A percentile compares a stretch with the other conserved stretches of the same genome.
Conservation (phyloP, 2,329 filamentous ascomycete species). For the Sporothrix sp. region DNA sequence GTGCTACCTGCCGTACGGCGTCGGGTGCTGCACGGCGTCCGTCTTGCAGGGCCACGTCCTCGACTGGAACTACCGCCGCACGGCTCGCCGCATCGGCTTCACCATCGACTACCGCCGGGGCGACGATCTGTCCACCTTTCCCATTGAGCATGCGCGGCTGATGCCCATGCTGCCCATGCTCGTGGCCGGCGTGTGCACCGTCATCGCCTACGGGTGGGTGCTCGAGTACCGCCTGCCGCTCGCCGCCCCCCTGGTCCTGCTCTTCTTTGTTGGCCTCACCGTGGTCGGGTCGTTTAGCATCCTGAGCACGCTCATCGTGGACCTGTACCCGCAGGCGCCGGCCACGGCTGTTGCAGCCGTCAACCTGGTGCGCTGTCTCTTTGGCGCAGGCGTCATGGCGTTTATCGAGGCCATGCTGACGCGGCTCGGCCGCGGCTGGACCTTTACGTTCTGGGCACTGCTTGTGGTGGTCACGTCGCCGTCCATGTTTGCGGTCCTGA, state of each 20-base stretch:
- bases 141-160: slow-evolving; percentile 46
- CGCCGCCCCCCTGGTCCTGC: slow-evolving; percentile 44
- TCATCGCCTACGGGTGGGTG: slow-evolving; percentile 48
- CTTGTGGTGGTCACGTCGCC: slow-evolving; percentile 41
- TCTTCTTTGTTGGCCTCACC: slow-evolving; percentile 47
- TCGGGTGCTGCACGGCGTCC: slow-evolving; percentile 39
- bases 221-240: slow-evolving; percentile 34
- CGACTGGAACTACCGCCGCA: slow-evolving; percentile 61
- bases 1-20: slow-evolving; percentile 45
- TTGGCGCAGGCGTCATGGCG: slow-evolving; percentile 50
- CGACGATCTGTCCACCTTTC: slow-evolving; percentile 41
- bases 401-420: slow-evolving; percentile 50
- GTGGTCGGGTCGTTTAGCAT: slow-evolving; percentile 54
- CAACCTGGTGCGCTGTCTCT: slow-evolving; percentile 52
- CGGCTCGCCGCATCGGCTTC: slow-evolving; percentile 52
- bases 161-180: slow-evolving; percentile 47
- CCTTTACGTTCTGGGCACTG: slow-evolving; percentile 48
- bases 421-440: slow-evolving; percentile 50
- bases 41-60: slow-evolving; percentile 47
- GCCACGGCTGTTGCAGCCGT: slow-evolving; percentile 55
- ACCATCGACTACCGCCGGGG: slow-evolving; percentile 49
- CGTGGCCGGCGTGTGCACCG: slow-evolving; percentile 40
- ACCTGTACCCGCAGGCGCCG: slow-evolving; percentile 50
- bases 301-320: slow-evolving; percentile 53
- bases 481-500: slow-evolving; percentile 37